These are phyloP conservation scores for Penicillium sp. DNA, from an alignment of 2,329 filamentous ascomycete genomes.

Conservation along the genomic window DNA sequence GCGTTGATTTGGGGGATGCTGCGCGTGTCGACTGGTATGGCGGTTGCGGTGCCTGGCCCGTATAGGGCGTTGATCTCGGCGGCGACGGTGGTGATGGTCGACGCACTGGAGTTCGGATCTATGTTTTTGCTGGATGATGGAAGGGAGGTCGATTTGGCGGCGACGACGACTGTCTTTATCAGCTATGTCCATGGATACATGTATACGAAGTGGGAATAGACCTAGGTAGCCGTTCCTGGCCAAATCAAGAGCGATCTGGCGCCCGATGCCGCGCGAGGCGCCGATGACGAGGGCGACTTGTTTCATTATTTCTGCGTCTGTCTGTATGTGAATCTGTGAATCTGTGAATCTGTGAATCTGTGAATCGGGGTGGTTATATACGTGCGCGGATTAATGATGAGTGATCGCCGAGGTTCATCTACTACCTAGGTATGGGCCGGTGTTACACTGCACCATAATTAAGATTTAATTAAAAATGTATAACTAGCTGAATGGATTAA, in stretches of 20 bases:
- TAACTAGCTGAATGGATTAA: too few relatives aligned
- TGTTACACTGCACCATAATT: too few relatives aligned
- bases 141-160: slow-evolving; percentile 70
- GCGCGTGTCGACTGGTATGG: slow-evolving; percentile 68
- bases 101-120: slow-evolving; percentile 67
- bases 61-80: slow-evolving; percentile 63
- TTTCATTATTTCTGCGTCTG: slow-evolving; percentile 19
- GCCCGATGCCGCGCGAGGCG: slow-evolving; percentile 74
- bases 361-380: too few relatives aligned
- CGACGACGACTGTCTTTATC: slow-evolving; percentile 60
- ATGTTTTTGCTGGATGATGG: slow-evolving; percentile 48
- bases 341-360: too few relatives aligned
- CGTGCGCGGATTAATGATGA: too few relatives aligned
- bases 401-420: too few relatives aligned
- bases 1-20: slow-evolving; percentile 57
- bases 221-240: slow-evolving; percentile 67
- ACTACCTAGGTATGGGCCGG: too few relatives aligned
- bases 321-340: too few relatives aligned
- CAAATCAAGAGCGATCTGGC: slow-evolving; percentile 74
- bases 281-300: slow-evolving; percentile 68
- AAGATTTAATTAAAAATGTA: too few relatives aligned
- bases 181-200: not conserved
- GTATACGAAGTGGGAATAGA: slow-evolving; percentile 31
- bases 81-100: slow-evolving; percentile 76
- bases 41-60: slow-evolving; percentile 61